Conservation (phyloP, 441 rosid species). For the Dalechampia spathulata region DNA sequence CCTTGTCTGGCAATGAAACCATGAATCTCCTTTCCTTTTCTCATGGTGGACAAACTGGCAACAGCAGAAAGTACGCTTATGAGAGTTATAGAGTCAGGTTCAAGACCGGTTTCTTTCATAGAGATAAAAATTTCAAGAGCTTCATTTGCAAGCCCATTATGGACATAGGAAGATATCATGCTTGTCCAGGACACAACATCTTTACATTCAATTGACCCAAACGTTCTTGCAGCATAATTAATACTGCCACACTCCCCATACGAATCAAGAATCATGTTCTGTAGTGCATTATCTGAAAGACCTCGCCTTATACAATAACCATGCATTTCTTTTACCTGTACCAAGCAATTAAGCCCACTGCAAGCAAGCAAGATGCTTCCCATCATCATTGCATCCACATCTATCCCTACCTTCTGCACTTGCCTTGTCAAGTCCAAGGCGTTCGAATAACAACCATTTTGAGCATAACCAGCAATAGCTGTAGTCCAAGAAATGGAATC, state of each 20-base stretch:
- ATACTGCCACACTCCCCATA: slow-evolving; percentile 58
- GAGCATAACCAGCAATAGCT: slow-evolving; percentile 64
- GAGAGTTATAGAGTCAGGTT: slow-evolving; percentile 58
- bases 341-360: slow-evolving; percentile 34
- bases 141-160: slow-evolving; percentile 45
- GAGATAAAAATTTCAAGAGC: slow-evolving; percentile 49
- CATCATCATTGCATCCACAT: slow-evolving; percentile 59
- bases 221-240: slow-evolving; percentile 45
- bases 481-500: slow-evolving; percentile 87
- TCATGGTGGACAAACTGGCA: slow-evolving; percentile 53
- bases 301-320: slow-evolving; percentile 52
- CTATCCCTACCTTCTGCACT: slow-evolving; percentile 33
- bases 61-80: slow-evolving; percentile 56
- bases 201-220: slow-evolving; percentile 39
- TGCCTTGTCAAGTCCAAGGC: slow-evolving; percentile 46
- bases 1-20: slow-evolving; percentile 50
- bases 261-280: slow-evolving; percentile 50
- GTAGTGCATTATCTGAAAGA: slow-evolving; percentile 46
- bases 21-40: slow-evolving; percentile 77
- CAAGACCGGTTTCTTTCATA: slow-evolving; percentile 42
- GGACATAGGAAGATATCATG: slow-evolving; percentile 65
- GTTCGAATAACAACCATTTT: slow-evolving; percentile 37
- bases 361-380: slow-evolving; percentile 69
- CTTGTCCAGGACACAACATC: slow-evolving; percentile 92
- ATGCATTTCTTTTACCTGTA: slow-evolving; percentile 57